Percentiles rank a stretch among this genome's conserved stretches.
Evolutionary conservation across 2,329 filamentous ascomycete genomes (phyloP).

Genomic region (Fusarium neocosmosporiellum): DNA sequence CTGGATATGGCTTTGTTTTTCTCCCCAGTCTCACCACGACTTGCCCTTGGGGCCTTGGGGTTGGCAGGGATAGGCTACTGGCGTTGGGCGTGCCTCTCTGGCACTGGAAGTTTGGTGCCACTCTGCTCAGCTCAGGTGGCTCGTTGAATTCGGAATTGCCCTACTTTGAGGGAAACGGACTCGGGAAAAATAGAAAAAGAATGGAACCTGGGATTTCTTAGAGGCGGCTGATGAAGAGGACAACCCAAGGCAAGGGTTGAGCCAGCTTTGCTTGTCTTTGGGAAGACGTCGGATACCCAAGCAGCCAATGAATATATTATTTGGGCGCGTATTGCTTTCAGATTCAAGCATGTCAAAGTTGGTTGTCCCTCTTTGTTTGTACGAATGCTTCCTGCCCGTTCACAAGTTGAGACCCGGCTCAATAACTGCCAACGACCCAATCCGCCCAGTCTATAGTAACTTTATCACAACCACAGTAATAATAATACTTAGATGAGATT

Average conservation of each 20-base stretch:
- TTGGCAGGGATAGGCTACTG: slow-evolving; percentile 33
- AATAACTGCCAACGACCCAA: background rate
- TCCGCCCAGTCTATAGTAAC: background rate
- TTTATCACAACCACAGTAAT: background rate
- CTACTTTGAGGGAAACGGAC: slow-evolving; percentile 6
- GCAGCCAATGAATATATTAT: slow-evolving; percentile 34
- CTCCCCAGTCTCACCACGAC: slow-evolving; percentile 25
- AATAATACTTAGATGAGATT: background rate
- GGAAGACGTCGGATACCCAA: slow-evolving; percentile 15
- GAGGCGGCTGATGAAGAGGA: slow-evolving; percentile 21
- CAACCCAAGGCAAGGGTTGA: slow-evolving; percentile 7
- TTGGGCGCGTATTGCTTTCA: slow-evolving; percentile 3
- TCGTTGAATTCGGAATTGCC: slow-evolving; percentile 8
- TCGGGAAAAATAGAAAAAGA: slow-evolving; percentile 21
- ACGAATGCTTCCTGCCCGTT: background rate
- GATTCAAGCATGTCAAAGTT: background rate
- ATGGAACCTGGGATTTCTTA: slow-evolving; percentile 10
- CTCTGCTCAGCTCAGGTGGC: slow-evolving; percentile 13
- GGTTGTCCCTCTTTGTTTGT: background rate
- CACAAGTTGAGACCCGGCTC: background rate
- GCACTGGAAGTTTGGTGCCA: slow-evolving; percentile 21
- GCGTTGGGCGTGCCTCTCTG: slow-evolving; percentile 37
- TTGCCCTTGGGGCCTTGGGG: slow-evolving; percentile 12
- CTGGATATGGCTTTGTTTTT: slow-evolving; percentile 37
- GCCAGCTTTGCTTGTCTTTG: slow-evolving; percentile 11